These are phyloP conservation scores for Pichia sp. DNA, from an alignment of 1,139 yeast species.

Conservation along the genomic window DNA sequence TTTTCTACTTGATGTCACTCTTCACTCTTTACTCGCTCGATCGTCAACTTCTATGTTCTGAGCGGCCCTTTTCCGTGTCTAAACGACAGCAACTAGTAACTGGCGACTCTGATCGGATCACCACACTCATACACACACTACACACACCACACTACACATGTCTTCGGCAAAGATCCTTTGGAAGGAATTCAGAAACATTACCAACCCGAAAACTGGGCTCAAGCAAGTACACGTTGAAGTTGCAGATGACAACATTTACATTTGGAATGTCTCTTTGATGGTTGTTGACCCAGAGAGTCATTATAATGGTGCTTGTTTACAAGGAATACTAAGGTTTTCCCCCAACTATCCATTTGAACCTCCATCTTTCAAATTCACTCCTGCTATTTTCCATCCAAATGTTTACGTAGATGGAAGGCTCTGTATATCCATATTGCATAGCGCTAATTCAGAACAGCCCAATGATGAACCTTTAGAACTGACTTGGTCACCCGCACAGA, in stretches of 20 bases:
- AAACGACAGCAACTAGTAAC: too few species aligned
- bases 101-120: too few species aligned
- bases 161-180: conserved; percentile 70
- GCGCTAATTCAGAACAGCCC: conserved; percentile 58
- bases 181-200: conserved; percentile 90
- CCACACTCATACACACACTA: neutral
- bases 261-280: conserved; percentile 94
- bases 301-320: conserved; percentile 92
- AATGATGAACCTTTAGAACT: conserved; percentile 89
- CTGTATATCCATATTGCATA: conserved; percentile 90
- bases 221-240: conserved; percentile 87
- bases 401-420: conserved; percentile 90
- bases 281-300: conserved; percentile 84
- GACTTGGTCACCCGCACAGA: conserved; percentile 96
- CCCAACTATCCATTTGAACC: conserved; percentile 91
- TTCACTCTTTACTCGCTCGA: too few species aligned
- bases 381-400: conserved; percentile 94
- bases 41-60: too few species aligned
- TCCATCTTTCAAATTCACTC: conserved; percentile 88
- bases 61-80: too few species aligned
- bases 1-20: too few species aligned
- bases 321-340: conserved; percentile 91
- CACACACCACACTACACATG: conserved; percentile 4
- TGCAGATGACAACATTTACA: conserved; percentile 84
- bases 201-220: conserved; percentile 83